Evolutionary conservation across 768 basidiomycete species (phyloP).

Genomic region (Auriscalpium vulgare): DNA sequence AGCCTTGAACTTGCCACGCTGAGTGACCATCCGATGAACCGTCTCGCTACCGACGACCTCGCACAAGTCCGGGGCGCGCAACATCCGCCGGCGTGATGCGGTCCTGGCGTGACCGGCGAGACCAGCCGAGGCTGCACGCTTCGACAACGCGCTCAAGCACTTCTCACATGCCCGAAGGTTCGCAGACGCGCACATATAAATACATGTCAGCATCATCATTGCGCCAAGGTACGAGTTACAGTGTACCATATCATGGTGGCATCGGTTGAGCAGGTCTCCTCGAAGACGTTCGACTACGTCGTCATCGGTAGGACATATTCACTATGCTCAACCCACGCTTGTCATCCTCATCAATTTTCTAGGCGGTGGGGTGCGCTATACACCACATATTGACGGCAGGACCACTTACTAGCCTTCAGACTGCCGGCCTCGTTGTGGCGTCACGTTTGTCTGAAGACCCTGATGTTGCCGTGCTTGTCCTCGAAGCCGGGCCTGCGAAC

Average conservation of each 20-base stretch:
- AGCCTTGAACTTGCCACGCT: too few relatives aligned
- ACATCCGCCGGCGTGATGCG: too few relatives aligned
- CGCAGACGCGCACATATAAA: too few relatives aligned
- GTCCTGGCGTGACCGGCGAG: too few relatives aligned
- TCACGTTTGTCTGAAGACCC: constrained; percentile 19
- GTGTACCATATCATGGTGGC: not conserved
- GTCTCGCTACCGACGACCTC: too few relatives aligned
- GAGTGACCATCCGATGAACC: too few relatives aligned
- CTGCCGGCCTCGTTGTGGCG: constrained; percentile 18
- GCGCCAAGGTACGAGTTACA: too few relatives aligned
- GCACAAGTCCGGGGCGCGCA: too few relatives aligned
- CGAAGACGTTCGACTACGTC: constrained; percentile 2
- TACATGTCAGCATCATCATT: too few relatives aligned
- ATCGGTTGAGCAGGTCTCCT: not conserved
- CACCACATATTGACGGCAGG: not conserved
- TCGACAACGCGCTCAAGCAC: too few relatives aligned
- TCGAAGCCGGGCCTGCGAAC: constrained; percentile 18
- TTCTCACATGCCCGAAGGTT: too few relatives aligned
- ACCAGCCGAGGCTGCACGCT: too few relatives aligned
- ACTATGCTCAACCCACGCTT: not conserved
- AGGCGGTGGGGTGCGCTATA: constrained; percentile 1
- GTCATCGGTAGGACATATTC: not conserved
- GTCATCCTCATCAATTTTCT: not conserved
- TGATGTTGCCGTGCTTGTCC: constrained; percentile 15
- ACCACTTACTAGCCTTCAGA: not conserved